Percentiles rank a stretch among this genome's conserved stretches.
These are phyloP conservation scores for Abrus precatorius DNA, from an alignment of 306 rosid species.

Conservation along the genomic window DNA sequence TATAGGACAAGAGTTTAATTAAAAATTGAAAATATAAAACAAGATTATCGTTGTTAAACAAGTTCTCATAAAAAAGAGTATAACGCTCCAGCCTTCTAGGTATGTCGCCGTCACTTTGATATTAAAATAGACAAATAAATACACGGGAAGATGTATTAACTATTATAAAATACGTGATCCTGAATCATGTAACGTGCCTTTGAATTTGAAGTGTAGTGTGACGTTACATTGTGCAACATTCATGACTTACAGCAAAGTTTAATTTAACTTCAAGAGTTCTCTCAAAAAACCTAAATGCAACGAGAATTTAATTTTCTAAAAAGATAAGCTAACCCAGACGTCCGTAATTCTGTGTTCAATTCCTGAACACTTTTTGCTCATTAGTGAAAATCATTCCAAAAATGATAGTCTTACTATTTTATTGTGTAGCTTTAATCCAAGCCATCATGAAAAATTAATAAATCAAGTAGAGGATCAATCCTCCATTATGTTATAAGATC, in stretches of 20 bases:
- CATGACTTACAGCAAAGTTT: too few relatives aligned
- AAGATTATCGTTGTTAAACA: not conserved
- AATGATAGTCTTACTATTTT: not conserved
- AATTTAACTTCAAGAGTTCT: too few relatives aligned
- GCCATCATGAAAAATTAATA: not conserved
- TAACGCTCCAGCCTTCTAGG: not conserved
- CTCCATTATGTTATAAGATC: not conserved
- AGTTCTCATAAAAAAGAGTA: not conserved
- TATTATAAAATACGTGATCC: not conserved
- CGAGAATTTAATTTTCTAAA: too few relatives aligned
- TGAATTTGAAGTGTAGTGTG: too few relatives aligned
- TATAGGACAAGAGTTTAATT: not conserved
- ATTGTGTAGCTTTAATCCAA: not conserved
- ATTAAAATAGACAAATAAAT: too few relatives aligned
- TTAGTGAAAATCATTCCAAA: too few relatives aligned
- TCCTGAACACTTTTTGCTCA: not conserved
- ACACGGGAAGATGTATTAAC: not conserved
- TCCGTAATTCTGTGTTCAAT: not conserved
- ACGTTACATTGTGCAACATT: too few relatives aligned
- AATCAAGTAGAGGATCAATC: constrained; percentile 21
- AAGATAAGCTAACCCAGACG: not conserved
- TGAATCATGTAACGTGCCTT: not conserved
- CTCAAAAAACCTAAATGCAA: too few relatives aligned
- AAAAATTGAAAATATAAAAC: not conserved
- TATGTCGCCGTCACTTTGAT: not conserved